A percentile compares a stretch with the other conserved stretches of the same genome.
phyloP scores from a whole-genome alignment of 2,329 filamentous ascomycete genomes.

The Rhexocercosporidium sp. region DNA sequence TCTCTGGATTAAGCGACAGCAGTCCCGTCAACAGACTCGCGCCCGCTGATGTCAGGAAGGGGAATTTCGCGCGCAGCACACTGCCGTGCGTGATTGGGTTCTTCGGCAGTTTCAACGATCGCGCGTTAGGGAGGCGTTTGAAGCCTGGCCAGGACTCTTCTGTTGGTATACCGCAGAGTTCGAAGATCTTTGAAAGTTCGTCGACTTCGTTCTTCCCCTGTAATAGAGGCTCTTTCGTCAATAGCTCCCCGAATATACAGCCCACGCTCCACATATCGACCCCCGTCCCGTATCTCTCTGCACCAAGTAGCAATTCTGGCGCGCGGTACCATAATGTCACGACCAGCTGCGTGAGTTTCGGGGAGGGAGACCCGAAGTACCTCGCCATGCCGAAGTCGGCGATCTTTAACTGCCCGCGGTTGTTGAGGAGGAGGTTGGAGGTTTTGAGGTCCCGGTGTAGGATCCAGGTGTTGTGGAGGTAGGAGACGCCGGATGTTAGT shows the following conservation, averaged over 20 bases:
- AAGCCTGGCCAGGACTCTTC: slow-evolving; percentile 86
- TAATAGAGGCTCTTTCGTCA: slow-evolving; percentile 81
- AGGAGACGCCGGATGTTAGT: slow-evolving; percentile 78
- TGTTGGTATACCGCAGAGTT: slow-evolving; percentile 84
- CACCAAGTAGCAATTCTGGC: slow-evolving; percentile 86
- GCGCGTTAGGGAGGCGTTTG: slow-evolving; percentile 84
- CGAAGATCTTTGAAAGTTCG: slow-evolving; percentile 85
- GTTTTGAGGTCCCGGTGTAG: slow-evolving; percentile 94
- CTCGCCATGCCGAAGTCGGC: slow-evolving; percentile 98
- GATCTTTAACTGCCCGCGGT: slow-evolving; percentile 91
- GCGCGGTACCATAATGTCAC: slow-evolving; percentile 97
- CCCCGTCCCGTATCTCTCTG: slow-evolving; percentile 73
- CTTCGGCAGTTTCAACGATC: slow-evolving; percentile 72
- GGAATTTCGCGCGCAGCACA: slow-evolving; percentile 77
- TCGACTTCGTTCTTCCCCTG: slow-evolving; percentile 94
- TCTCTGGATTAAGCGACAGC: slow-evolving; percentile 74
- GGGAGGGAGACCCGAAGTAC: slow-evolving; percentile 79
- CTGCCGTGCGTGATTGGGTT: slow-evolving; percentile 48
- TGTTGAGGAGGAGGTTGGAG: slow-evolving; percentile 92
- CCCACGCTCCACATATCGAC: slow-evolving; percentile 97
- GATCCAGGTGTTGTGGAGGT: slow-evolving; percentile 89
- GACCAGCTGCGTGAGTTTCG: slow-evolving; percentile 86
- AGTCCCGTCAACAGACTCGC: slow-evolving; percentile 71
- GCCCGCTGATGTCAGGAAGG: slow-evolving; percentile 78
- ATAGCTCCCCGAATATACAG: slow-evolving; percentile 92